Evolutionary conservation across 192 early-diverging fungal species (phyloP).

Genomic region (Coemansia sp.): DNA sequence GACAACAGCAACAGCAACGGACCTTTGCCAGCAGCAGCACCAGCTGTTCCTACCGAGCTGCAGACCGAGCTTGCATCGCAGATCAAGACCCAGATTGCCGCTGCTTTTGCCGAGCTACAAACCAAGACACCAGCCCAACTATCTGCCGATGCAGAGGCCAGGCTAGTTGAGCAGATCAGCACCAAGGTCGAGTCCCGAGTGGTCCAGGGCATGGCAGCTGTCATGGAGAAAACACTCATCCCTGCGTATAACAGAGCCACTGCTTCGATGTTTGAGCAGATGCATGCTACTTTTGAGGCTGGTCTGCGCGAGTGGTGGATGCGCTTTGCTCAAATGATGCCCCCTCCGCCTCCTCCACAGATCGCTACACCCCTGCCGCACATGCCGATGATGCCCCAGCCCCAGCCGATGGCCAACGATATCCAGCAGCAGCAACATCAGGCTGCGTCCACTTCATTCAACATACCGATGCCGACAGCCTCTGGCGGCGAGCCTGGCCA

Average conservation of each 20-base stretch:
- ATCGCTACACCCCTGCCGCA: slow-evolving; percentile 43
- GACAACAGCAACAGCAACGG: not conserved
- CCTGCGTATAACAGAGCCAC: slow-evolving; percentile 53
- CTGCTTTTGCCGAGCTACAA: slow-evolving; percentile 16
- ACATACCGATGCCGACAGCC: not conserved
- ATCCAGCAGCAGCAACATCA: slow-evolving; percentile 8
- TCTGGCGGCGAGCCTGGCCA: not conserved
- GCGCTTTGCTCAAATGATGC: slow-evolving; percentile 49
- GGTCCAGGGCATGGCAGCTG: slow-evolving; percentile 23
- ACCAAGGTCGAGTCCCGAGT: slow-evolving; percentile 27
- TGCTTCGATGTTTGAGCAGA: slow-evolving; percentile 55
- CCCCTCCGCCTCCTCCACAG: slow-evolving; percentile 24
- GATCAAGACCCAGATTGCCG: slow-evolving; percentile 27
- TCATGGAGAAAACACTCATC: slow-evolving; percentile 50
- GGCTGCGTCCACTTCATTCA: not conserved
- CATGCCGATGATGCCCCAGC: slow-evolving; percentile 40
- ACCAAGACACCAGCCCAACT: not conserved
- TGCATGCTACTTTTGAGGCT: slow-evolving; percentile 49
- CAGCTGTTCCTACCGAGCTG: slow-evolving; percentile 5
- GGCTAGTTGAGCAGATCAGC: slow-evolving; percentile 36
- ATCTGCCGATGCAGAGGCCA: slow-evolving; percentile 23
- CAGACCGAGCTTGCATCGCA: slow-evolving; percentile 12
- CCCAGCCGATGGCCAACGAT: not conserved
- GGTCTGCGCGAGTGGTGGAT: slow-evolving; percentile 53
- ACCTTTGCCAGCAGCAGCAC: not conserved